Evolutionary conservation across 768 basidiomycete genomes (phyloP).

Genomic region (Hortiboletus campestris): DNA sequence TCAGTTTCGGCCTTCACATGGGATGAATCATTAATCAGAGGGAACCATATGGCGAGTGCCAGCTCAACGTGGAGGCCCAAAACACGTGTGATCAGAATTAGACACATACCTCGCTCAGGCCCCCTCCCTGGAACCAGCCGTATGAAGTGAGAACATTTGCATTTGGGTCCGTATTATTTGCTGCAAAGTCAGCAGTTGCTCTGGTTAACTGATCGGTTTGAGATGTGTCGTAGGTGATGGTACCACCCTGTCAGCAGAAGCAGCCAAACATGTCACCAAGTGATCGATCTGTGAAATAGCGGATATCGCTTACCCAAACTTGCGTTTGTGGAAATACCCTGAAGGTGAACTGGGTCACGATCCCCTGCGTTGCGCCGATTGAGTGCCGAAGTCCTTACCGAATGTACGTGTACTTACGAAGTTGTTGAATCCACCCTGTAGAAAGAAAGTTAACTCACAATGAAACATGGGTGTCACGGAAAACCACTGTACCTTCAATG

Average conservation of each 20-base stretch:
- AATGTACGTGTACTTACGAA: constrained; percentile 37
- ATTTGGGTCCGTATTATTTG: constrained; percentile 24
- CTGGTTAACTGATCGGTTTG: constrained; percentile 19
- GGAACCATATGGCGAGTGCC: background rate
- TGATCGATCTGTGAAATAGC: constrained; percentile 1
- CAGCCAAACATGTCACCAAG: constrained; percentile 1
- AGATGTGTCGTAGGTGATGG: constrained; percentile 32
- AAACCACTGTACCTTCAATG: constrained; percentile 38
- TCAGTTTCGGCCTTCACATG: constrained; percentile 6
- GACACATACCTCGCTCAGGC: constrained; percentile 33
- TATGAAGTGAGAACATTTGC: constrained; percentile 45
- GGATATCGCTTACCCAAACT: constrained; percentile 21
- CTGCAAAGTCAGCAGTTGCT: constrained; percentile 24
- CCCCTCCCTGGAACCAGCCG: constrained; percentile 25
- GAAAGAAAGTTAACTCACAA: background rate
- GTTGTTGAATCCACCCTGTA: constrained; percentile 64
- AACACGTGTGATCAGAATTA: constrained; percentile 2
- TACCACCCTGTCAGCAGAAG: constrained; percentile 43
- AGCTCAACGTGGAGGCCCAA: background rate
- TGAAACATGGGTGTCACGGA: background rate
- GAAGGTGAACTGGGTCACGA: constrained; percentile 58
- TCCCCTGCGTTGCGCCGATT: constrained; percentile 45
- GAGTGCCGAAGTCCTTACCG: constrained; percentile 17
- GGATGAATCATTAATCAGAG: background rate
- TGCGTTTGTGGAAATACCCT: constrained; percentile 38